These are phyloP conservation scores for Fusarium vanettenii DNA, from an alignment of 2,329 filamentous ascomycete species.

Conservation along the genomic window DNA sequence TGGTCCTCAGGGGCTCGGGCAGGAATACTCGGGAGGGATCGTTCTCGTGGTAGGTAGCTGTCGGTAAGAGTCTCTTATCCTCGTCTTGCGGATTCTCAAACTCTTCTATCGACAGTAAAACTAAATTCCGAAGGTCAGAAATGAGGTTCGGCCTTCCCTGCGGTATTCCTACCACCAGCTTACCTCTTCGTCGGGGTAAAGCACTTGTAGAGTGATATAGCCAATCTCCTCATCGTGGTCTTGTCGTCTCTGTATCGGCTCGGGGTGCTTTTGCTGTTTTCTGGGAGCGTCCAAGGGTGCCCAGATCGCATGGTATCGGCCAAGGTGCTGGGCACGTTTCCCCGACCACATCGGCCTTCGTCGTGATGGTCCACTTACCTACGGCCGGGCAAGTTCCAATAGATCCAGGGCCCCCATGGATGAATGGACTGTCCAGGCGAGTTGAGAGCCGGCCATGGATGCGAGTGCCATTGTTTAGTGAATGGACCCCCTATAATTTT, in stretches of 20 bases:
- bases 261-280: background rate
- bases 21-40: conserved; percentile 5
- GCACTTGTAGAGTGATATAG: background rate
- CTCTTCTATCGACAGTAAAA: background rate
- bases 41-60: background rate
- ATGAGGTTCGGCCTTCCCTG: background rate
- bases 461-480: background rate
- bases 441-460: background rate
- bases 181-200: background rate
- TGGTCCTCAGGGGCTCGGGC: background rate
- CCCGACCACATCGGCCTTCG: background rate
- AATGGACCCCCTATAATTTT: background rate
- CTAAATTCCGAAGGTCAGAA: background rate
- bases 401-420: background rate
- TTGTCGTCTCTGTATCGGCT: background rate
- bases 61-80: background rate
- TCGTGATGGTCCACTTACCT: background rate
- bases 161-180: background rate
- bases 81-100: background rate
- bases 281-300: fast-evolving
- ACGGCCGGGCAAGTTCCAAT: background rate
- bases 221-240: no score
- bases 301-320: background rate
- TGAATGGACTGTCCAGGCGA: background rate
- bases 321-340: background rate